Conservation (phyloP, 352 stramenopile species). For the Pythium apleroticum region DNA sequence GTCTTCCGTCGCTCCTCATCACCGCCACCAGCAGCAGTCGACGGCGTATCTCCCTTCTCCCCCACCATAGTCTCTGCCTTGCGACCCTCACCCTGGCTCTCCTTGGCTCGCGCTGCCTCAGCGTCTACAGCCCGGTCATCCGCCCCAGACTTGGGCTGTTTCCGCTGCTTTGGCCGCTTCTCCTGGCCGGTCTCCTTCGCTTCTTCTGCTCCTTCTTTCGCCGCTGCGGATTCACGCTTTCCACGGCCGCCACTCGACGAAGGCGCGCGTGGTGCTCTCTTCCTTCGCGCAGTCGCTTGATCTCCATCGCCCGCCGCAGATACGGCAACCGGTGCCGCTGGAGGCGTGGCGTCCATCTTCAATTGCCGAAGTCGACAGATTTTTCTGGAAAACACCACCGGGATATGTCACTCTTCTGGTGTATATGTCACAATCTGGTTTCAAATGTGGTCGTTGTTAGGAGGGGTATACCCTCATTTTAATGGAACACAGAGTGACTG, state of each 20-base stretch:
- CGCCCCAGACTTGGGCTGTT: background rate
- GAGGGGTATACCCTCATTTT: background rate
- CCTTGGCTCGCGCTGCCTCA: background rate
- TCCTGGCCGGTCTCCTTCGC: background rate
- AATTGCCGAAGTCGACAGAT: too few relatives aligned
- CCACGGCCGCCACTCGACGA: background rate
- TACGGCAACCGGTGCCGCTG: background rate
- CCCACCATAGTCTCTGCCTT: background rate
- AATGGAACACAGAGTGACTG: too few relatives aligned
- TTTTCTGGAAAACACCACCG: background rate
- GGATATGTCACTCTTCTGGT: background rate
- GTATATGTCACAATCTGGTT: constrained; percentile 6
- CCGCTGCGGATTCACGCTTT: background rate
- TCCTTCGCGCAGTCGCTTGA: background rate
- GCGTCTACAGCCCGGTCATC: too few relatives aligned
- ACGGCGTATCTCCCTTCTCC: too few relatives aligned
- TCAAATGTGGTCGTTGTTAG: background rate
- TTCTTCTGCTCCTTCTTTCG: background rate
- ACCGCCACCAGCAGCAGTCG: too few relatives aligned
- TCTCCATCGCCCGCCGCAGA: background rate
- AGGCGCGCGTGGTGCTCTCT: background rate
- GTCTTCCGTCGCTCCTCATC: too few relatives aligned
- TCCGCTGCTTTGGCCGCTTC: background rate
- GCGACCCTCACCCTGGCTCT: background rate
- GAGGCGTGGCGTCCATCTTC: too few relatives aligned